Conservation (phyloP, 192 early-diverging fungal species). For the Oehlia diaphana region DNA sequence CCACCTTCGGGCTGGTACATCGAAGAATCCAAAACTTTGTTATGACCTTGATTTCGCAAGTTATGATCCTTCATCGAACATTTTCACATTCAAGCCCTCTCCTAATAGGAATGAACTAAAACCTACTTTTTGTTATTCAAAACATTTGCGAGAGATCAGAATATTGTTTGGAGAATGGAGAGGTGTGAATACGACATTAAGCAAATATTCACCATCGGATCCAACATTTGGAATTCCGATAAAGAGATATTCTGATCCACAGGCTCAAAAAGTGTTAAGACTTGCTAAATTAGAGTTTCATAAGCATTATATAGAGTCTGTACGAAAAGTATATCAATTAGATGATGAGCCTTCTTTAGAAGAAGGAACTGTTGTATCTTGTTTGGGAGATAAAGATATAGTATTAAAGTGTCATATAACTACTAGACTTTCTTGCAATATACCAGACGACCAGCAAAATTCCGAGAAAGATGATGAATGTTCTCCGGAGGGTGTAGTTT, state of each 20-base stretch:
- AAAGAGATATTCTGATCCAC: not conserved
- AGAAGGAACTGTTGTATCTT: not conserved
- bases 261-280: not conserved
- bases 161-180: constrained; percentile 19
- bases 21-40: not conserved
- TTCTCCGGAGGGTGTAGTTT: not conserved
- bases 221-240: not conserved
- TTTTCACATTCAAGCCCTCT: constrained; percentile 18
- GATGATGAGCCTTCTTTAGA: not conserved
- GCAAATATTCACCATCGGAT: not conserved
- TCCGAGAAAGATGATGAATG: not conserved
- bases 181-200: not conserved
- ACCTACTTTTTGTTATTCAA: not conserved
- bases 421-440: not conserved
- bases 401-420: constrained; percentile 6
- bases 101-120: not conserved
- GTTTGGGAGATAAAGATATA: constrained; percentile 24
- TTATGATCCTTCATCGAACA: constrained; percentile 1
- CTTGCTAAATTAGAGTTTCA: not conserved
- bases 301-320: constrained; percentile 5
- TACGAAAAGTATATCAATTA: constrained; percentile 21
- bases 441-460: not conserved
- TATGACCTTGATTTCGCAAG: constrained; percentile 1
- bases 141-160: constrained; percentile 4
- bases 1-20: not conserved